Evolutionary conservation across 345 rosid species (phyloP), one percentile per base, ranked within the genome.

Genomic region (Camelina hispida): DNA sequence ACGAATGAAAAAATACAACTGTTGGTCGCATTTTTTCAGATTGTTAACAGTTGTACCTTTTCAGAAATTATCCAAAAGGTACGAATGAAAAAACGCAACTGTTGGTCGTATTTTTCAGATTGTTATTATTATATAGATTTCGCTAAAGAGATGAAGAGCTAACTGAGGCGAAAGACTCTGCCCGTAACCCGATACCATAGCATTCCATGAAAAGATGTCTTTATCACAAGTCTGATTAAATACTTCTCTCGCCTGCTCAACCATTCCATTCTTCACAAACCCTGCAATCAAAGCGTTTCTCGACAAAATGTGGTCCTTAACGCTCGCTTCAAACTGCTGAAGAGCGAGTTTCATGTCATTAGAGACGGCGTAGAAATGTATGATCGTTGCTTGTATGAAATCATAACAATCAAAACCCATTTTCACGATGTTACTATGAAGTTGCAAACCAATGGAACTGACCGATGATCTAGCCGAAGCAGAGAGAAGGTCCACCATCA

Each of bases 151-250:
- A 23, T 79, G 76, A 55, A 93, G 69, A 66, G 96, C 96, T 58
- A 76, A 20, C 1, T 58, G 54, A 47, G 91, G 96, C 44, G 79
- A 85, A 63, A 78, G 80, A 34, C 77, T 82, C 81, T 86, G 93
- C 1, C 86, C 76, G 52, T 89, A 86, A 71, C 92, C 93, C 12
- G 93, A 86, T 35, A 91, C 87, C 87, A 93, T 84, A 14, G 89
- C 80, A 60, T 87, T 93, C 98, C 97, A 89, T 13, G 98, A 86
- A 80, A 85, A 85, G 14, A 85, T 86, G 76, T 93, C 97, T 83
- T 85, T 87, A 75, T 80, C 81, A n/a, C 63, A 82, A 84, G 87
- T 89, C 69, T 85, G 81, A 56, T 82, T 64, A 66, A 91, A 93
- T 58, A 89, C 68, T 66, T 82, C 62, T 60, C 80, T 74, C 32